These are phyloP conservation scores for Russula earlei DNA, from an alignment of 768 basidiomycete genomes.

Conservation along the genomic window DNA sequence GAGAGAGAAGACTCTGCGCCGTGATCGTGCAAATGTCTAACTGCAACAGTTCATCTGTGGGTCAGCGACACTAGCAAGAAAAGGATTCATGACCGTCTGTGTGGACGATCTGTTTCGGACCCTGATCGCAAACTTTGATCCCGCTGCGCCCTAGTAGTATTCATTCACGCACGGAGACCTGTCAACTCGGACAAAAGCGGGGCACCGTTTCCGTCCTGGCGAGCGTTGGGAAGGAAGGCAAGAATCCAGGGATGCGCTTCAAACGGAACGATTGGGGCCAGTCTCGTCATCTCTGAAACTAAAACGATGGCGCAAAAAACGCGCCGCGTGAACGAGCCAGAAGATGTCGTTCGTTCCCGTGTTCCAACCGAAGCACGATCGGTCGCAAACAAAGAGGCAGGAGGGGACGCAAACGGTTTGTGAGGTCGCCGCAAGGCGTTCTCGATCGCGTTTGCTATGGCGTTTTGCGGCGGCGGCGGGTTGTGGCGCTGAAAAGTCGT, in stretches of 20 bases:
- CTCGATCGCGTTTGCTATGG: not conserved
- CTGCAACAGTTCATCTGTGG: not conserved
- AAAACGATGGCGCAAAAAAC: not conserved
- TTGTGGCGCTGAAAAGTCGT: not conserved
- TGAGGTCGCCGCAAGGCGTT: not conserved
- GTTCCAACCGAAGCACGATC: not conserved
- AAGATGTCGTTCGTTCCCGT: not conserved
- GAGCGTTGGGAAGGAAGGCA: not conserved
- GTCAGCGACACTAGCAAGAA: not conserved
- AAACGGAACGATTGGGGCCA: not conserved
- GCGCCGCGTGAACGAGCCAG: not conserved
- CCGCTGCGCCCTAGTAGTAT: not conserved
- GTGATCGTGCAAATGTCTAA: not conserved
- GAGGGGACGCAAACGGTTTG: not conserved
- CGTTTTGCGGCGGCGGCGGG: too few relatives aligned
- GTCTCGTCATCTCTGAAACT: not conserved
- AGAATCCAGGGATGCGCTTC: constrained; percentile 1
- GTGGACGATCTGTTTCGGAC: not conserved
- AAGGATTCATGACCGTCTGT: not conserved
- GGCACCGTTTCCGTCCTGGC: not conserved
- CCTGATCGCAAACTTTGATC: constrained; percentile 13
- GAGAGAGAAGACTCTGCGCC: not conserved
- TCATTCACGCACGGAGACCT: constrained; percentile 8
- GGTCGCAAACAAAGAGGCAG: not conserved
- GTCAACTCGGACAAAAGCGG: not conserved